These are phyloP conservation scores for Rasamsonia emersonii DNA, from an alignment of 2,329 filamentous ascomycete species.

Conservation along the genomic window DNA sequence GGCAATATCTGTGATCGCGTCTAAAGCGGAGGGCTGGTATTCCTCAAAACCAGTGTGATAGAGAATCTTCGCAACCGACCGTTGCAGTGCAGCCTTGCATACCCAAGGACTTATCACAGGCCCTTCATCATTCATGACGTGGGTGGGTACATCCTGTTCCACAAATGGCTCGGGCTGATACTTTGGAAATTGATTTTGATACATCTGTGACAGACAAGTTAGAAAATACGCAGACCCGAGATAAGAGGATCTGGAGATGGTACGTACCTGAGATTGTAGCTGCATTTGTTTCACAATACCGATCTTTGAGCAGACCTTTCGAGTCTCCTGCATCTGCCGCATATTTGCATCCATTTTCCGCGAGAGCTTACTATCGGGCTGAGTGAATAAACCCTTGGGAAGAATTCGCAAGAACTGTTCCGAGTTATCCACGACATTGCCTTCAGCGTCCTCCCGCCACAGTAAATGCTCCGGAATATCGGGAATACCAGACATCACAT, in stretches of 20 bases:
- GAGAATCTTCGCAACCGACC: conserved; percentile 87
- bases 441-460: conserved; percentile 86
- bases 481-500: conserved; percentile 74
- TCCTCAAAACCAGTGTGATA: conserved; percentile 97
- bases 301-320: conserved; percentile 93
- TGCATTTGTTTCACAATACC: conserved; percentile 99
- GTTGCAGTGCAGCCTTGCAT: conserved; percentile 75
- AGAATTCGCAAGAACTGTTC: conserved; percentile 77
- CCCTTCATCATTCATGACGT: conserved; percentile 81
- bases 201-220: conserved; percentile 54
- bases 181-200: conserved; percentile 96
- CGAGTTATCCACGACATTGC: conserved; percentile 76
- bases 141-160: conserved; percentile 78
- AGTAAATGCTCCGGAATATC: conserved; percentile 69
- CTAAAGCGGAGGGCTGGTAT: conserved; percentile 86
- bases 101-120: conserved; percentile 77
- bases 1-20: conserved; percentile 81
- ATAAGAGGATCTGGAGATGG: background rate
- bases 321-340: conserved; percentile 89
- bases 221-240: conserved; percentile 8
- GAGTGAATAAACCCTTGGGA: conserved; percentile 63
- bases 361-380: conserved; percentile 64
- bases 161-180: conserved; percentile 84
- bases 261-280: conserved; percentile 77
- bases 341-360: conserved; percentile 85